These are phyloP conservation scores for Capsicum chinense DNA, from an alignment of 257 asterid species.

Conservation along the genomic window DNA sequence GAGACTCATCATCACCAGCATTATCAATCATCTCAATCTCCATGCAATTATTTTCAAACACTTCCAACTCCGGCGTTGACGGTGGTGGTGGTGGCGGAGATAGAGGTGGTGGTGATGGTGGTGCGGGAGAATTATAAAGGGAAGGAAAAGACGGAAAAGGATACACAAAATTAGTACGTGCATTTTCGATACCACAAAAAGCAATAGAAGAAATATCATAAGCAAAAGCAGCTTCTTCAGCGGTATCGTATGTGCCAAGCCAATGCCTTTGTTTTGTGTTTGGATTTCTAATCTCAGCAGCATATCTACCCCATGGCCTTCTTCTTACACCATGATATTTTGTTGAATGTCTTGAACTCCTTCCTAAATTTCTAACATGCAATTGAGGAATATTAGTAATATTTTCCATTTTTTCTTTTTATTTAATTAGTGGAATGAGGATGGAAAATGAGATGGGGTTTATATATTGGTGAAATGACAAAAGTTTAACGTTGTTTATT, in stretches of 20 bases:
- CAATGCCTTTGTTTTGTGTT: constrained; percentile 48
- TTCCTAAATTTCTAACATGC: constrained; percentile 32
- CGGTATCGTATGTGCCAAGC: constrained; percentile 48
- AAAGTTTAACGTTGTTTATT: constrained; percentile 1
- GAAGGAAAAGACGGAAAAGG: constrained; percentile 9
- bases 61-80: constrained; percentile 30
- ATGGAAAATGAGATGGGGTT: constrained; percentile 19
- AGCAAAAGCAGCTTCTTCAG: constrained; percentile 46
- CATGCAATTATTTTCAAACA: constrained; percentile 10
- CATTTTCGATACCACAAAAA: constrained; percentile 39
- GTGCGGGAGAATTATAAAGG: background rate
- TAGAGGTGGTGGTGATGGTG: constrained; percentile 20
- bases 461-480: constrained; percentile 31
- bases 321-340: constrained; percentile 46
- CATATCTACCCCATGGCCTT: constrained; percentile 45
- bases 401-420: constrained; percentile 30
- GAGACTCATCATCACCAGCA: constrained; percentile 45
- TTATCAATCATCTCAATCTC: constrained; percentile 23
- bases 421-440: background rate
- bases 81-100: constrained; percentile 23
- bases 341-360: constrained; percentile 45
- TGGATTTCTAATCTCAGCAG: constrained; percentile 47
- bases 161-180: constrained; percentile 46
- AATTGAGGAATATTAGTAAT: constrained; percentile 28
- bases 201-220: constrained; percentile 47